These are phyloP conservation scores for Jasminum sambac DNA, from an alignment of 257 asterid genomes.

Conservation along the genomic window DNA sequence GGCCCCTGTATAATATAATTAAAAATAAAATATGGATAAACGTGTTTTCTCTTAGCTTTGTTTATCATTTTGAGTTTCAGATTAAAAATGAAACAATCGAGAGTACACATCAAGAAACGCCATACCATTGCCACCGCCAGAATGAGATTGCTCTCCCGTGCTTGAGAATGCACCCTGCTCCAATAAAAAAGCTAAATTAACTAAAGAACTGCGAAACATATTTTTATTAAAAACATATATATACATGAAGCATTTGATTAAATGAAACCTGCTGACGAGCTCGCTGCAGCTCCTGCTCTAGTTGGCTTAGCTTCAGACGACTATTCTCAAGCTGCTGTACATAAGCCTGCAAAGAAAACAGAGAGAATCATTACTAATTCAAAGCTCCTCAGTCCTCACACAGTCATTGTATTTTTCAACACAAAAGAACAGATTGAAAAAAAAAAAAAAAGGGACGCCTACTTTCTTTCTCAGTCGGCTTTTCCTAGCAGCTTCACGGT, in stretches of 20 bases:
- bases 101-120: constrained; percentile 8
- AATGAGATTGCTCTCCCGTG: constrained; percentile 72
- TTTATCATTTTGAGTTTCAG: too few relatives aligned
- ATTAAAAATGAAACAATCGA: neutral
- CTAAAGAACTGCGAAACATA: neutral
- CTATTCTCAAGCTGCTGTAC: constrained; percentile 96
- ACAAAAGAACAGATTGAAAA: neutral
- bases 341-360: constrained; percentile 62
- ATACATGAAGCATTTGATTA: neutral
- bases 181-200: constrained; percentile 4
- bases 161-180: constrained; percentile 64
- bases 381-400: constrained; percentile 2
- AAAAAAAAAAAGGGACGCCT: constrained; percentile 28
- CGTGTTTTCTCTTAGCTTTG: neutral
- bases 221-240: neutral
- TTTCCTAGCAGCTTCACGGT: constrained; percentile 97
- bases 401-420: neutral
- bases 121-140: constrained; percentile 69
- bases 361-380: constrained; percentile 10
- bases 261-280: constrained; percentile 67
- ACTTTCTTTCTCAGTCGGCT: constrained; percentile 91
- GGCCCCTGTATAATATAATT: constrained; percentile 53
- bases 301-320: constrained; percentile 79
- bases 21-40: neutral
- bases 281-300: constrained; percentile 92